Conservation (phyloP, 345 rosid species). For the Salix purpurea region DNA sequence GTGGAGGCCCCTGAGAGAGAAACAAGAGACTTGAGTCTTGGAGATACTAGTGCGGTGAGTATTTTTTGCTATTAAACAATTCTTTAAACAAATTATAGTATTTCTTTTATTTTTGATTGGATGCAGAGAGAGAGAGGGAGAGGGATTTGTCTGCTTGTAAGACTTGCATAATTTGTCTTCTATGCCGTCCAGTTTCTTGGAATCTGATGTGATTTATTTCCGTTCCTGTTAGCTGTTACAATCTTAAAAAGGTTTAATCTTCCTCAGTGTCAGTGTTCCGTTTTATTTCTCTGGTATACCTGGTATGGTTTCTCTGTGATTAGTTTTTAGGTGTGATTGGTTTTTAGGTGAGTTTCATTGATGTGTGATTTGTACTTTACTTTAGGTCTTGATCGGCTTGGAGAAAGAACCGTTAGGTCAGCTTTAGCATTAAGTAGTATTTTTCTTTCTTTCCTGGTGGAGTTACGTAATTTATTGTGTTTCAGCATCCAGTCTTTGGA, state of each 20-base stretch:
- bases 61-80: not conserved
- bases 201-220: conserved; percentile 8
- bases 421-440: not conserved
- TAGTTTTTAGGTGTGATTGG: not conserved
- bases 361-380: not conserved
- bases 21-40: not conserved
- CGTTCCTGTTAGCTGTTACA: conserved; percentile 2
- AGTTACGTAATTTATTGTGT: not conserved
- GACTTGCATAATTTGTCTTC: conserved; percentile 27
- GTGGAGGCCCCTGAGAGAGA: conserved; percentile 14
- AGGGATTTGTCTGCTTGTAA: conserved; percentile 17
- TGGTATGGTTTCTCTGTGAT: not conserved
- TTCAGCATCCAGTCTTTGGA: conserved; percentile 5
- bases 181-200: conserved; percentile 21
- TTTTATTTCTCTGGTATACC: not conserved
- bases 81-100: not conserved
- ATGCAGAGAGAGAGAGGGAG: not conserved
- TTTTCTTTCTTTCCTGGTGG: too few relatives aligned
- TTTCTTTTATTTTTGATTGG: not conserved
- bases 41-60: conserved; percentile 22
- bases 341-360: not conserved
- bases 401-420: not conserved
- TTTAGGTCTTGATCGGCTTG: not conserved
- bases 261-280: not conserved
- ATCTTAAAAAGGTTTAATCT: not conserved